These are phyloP conservation scores for Scedosporium minutisporum DNA, from an alignment of 2,329 filamentous ascomycete genomes.

Conservation along the genomic window DNA sequence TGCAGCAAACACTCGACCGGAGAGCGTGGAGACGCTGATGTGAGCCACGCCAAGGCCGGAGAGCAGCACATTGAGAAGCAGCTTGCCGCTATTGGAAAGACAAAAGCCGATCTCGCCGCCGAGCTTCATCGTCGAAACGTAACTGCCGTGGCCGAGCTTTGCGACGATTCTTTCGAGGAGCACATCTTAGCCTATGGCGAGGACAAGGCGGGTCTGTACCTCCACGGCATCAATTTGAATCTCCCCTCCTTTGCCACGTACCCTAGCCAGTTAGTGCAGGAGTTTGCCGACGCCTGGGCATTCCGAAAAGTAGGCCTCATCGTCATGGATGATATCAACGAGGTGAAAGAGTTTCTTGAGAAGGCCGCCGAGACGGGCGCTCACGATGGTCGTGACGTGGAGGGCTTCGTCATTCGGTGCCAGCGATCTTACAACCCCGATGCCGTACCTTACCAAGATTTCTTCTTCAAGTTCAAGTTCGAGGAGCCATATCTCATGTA, in stretches of 20 bases:
- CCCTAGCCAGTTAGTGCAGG: conserved; percentile 70
- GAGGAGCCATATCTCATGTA: conserved; percentile 99
- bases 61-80: conserved; percentile 77
- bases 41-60: conserved; percentile 78
- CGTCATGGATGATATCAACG: conserved; percentile 61
- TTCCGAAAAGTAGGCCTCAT: conserved; percentile 83
- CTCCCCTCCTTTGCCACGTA: conserved; percentile 87
- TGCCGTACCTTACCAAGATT: conserved; percentile 60
- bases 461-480: conserved; percentile 99
- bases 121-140: conserved; percentile 71
- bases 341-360: conserved; percentile 75
- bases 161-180: conserved; percentile 93
- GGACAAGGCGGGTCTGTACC: conserved; percentile 78
- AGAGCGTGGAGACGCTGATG: conserved; percentile 54
- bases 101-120: conserved; percentile 64
- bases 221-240: conserved; percentile 95
- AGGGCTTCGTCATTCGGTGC: conserved; percentile 94
- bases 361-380: conserved; percentile 78
- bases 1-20: conserved; percentile 99
- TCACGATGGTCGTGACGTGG: conserved; percentile 84
- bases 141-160: conserved; percentile 93
- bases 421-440: conserved; percentile 48
- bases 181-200: conserved; percentile 85
- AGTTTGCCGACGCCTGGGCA: conserved; percentile 86
- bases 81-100: conserved; percentile 67